Percentiles rank a stretch among this genome's conserved stretches.
Conservation (phyloP, 352 stramenopile species). For the Phytophthora megakarya region DNA sequence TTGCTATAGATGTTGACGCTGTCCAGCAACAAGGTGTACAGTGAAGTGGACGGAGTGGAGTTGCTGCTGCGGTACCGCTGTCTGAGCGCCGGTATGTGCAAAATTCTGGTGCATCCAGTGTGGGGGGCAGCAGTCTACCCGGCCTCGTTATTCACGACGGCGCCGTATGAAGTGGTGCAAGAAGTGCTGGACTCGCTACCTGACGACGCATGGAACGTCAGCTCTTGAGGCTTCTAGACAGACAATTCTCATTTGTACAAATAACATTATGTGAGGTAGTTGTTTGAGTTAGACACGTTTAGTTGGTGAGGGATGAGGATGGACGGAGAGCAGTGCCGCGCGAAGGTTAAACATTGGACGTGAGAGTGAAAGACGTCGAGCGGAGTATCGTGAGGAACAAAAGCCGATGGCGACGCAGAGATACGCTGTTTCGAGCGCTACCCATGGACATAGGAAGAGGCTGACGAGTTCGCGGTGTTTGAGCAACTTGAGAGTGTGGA, state of each 20-base stretch:
- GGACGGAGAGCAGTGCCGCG: conserved; percentile 45
- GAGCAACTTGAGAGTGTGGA: conserved; percentile 36
- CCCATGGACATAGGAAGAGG: conserved; percentile 57
- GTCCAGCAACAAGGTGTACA: conserved; percentile 95
- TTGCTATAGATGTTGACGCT: conserved; percentile 87
- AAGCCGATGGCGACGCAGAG: conserved; percentile 60
- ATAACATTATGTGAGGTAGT: conserved; percentile 1
- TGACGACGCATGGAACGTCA: conserved; percentile 37
- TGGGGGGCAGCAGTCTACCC: conserved; percentile 97
- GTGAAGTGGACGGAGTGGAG: conserved; percentile 95
- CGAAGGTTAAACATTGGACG: conserved; percentile 64
- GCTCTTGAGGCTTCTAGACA: neutral
- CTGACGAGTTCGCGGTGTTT: conserved; percentile 44
- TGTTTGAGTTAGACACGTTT: conserved; percentile 13
- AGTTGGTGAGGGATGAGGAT: neutral
- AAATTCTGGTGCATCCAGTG: conserved; percentile 94
- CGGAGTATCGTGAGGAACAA: conserved; percentile 59
- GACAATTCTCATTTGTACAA: conserved; percentile 7
- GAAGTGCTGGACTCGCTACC: conserved; percentile 49
- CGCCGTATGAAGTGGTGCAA: conserved; percentile 83
- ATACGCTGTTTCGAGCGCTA: conserved; percentile 60
- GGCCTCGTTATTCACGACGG: conserved; percentile 95
- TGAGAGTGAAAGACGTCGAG: conserved; percentile 58
- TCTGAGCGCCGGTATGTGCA: conserved; percentile 93
- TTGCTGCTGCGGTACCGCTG: conserved; percentile 84